Evolutionary conservation across 2,329 filamentous ascomycete genomes (phyloP), one percentile per base, ranked within the genome.

Genomic region (Sporothrix luriei): DNA sequence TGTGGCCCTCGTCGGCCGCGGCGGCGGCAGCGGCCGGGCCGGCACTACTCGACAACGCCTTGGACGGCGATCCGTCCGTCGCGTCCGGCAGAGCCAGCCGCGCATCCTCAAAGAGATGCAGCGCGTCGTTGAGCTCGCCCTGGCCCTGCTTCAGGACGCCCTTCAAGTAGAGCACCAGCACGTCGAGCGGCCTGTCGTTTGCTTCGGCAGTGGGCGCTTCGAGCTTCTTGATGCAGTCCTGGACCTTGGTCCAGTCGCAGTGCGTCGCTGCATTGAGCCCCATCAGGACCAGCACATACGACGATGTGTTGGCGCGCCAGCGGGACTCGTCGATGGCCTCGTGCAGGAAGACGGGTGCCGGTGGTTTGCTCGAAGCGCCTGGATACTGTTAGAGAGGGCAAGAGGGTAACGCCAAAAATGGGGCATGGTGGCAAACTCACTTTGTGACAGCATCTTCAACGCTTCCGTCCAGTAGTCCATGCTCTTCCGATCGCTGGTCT

Each of bases 141-240:
- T 85, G 89, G 21, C 90, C 91, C 80, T 97, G 94, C 67, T 88
- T 83, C 74, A 93, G 90, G 9, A 91, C 85, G 0, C 91, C 94
- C 0, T 85, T 83, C 21, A 97, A 86, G 78, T 97, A 97, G 55
- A 87, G 81, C 7, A 87, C 83, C 57, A 91, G 82, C 46, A 87
- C 80, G 29, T 78, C 78, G 48, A 88, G 83, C 2, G 82, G 82
- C 72, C 76, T 80, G 76, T 81, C 82, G 71, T 75, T 80, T 72
- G 77, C 78, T 43, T 78, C 78, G 57, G 76, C 77, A 64, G 82
- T 77, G 46, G 83, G 80, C 67, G 76, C 78, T 66, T 84, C 82
- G 14, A 91, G 79, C 57, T 84, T 82, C 14, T 83, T 79, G 21
- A 92, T 78, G 69, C 83, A 85, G 70, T 86, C 80, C 74, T 82